phyloP scores from a whole-genome alignment of 2,329 filamentous ascomycete species.

The Nemania sp. region DNA sequence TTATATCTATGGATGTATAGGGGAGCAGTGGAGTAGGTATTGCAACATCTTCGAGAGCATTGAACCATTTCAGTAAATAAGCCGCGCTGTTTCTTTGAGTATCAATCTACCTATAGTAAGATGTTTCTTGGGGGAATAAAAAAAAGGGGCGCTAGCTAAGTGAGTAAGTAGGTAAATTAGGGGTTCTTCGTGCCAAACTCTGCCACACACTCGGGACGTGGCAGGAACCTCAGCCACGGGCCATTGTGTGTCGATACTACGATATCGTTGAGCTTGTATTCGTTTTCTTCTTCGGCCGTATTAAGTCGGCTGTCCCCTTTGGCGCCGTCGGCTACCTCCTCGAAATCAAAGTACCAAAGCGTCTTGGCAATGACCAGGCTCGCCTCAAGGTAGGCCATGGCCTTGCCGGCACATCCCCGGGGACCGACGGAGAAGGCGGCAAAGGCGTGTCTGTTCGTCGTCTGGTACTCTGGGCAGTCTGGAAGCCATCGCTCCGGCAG shows the following conservation, averaged over 20 bases:
- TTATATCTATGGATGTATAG: too few relatives aligned
- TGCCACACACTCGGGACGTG: neutral
- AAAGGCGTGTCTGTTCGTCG: conserved; percentile 37
- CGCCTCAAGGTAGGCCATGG: conserved; percentile 50
- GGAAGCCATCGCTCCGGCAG: neutral
- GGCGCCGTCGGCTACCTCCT: neutral
- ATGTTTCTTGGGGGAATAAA: too few relatives aligned
- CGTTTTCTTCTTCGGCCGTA: neutral
- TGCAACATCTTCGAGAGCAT: too few relatives aligned
- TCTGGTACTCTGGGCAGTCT: neutral
- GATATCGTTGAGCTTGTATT: conserved; percentile 7
- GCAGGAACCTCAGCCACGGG: neutral
- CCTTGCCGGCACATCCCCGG: conserved; percentile 53
- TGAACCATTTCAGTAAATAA: too few relatives aligned
- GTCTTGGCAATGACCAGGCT: conserved; percentile 49
- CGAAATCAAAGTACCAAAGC: conserved; percentile 47
- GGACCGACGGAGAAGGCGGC: conserved; percentile 35
- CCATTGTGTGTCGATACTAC: conserved; percentile 5
- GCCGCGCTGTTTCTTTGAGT: too few relatives aligned
- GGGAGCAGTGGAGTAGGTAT: too few relatives aligned
- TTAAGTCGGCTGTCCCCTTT: neutral
- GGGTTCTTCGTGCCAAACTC: neutral
- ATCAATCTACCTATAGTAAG: too few relatives aligned
- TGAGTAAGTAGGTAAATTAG: neutral
- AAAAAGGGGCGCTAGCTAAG: neutral